phyloP scores from a whole-genome alignment of 108 stramenopile species.

The Cyclotella cryptica region DNA sequence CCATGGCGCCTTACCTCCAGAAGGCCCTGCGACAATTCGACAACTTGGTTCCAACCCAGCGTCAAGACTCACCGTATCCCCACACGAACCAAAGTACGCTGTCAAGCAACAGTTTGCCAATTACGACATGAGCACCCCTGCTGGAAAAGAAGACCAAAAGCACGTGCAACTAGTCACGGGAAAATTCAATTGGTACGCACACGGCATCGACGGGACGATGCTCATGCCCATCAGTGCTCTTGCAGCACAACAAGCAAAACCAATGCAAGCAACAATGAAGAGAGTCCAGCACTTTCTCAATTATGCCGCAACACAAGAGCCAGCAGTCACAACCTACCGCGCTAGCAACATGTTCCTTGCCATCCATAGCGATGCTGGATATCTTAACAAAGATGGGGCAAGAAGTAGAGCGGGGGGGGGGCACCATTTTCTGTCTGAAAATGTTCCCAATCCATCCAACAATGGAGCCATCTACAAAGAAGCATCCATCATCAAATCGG shows the following conservation, averaged over 20 bases:
- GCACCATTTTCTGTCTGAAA: conserved; percentile 29
- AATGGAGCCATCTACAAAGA: conserved; percentile 37
- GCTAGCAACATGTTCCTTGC: conserved; percentile 47
- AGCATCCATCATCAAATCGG: conserved; percentile 34
- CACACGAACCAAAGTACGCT: conserved; percentile 47
- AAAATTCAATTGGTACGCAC: conserved; percentile 38
- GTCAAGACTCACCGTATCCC: conserved; percentile 49
- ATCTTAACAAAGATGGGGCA: conserved; percentile 6
- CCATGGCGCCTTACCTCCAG: conserved; percentile 9
- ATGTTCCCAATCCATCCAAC: conserved; percentile 27
- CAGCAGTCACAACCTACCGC: conserved; percentile 43
- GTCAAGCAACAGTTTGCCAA: conserved; percentile 45
- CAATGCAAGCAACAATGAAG: conserved; percentile 25
- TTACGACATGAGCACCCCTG: conserved; percentile 19
- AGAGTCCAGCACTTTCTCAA: conserved; percentile 48
- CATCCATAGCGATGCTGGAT: conserved; percentile 11
- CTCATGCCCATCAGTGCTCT: conserved; percentile 3
- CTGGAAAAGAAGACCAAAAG: conserved; percentile 22
- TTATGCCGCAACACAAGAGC: conserved; percentile 27
- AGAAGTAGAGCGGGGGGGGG: conserved; percentile 50
- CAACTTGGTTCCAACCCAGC: conserved; percentile 27
- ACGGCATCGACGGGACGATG: conserved; percentile 37
- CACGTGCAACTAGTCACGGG: conserved; percentile 52
- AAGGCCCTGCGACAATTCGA: conserved; percentile 13
- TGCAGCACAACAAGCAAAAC: background rate